Conservation (phyloP, 2,329 filamentous ascomycete species). For the Xylariaceae sp. region DNA sequence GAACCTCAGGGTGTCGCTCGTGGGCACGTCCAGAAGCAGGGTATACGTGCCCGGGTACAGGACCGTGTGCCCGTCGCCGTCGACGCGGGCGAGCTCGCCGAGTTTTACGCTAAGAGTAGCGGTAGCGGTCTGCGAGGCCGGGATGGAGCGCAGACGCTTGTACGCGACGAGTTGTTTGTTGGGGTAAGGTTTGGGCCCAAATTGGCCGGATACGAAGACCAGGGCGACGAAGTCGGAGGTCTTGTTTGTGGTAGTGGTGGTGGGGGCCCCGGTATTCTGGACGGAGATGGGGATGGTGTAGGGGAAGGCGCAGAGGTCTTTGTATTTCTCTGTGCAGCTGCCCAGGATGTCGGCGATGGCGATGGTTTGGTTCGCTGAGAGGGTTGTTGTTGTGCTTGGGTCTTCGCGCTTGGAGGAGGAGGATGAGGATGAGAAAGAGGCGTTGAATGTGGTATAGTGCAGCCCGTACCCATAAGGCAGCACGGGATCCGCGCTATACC, state of each 20-base stretch:
- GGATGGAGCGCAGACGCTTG: slow-evolving; percentile 31
- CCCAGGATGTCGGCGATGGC: slow-evolving; percentile 33
- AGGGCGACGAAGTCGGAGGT: slow-evolving; percentile 43
- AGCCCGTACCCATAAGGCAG: slow-evolving; percentile 43
- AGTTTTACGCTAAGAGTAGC: slow-evolving; percentile 36
- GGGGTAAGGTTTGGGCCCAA: slow-evolving; percentile 39
- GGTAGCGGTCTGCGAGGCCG: slow-evolving; percentile 19
- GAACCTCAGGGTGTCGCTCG: slow-evolving; percentile 34
- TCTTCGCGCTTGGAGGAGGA: too few relatives aligned
- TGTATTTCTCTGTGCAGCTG: slow-evolving; percentile 23
- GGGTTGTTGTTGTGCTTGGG: slow-evolving; percentile 4
- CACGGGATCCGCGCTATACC: slow-evolving; percentile 39
- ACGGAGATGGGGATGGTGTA: slow-evolving; percentile 31
- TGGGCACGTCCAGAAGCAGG: slow-evolving; percentile 35
- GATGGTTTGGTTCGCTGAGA: slow-evolving; percentile 9
- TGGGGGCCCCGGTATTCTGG: slow-evolving; percentile 40
- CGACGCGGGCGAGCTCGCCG: slow-evolving; percentile 38
- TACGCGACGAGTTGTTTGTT: slow-evolving; percentile 42
- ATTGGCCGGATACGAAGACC: slow-evolving; percentile 36
- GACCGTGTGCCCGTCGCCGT: slow-evolving; percentile 40
- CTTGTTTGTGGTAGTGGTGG: too few relatives aligned
- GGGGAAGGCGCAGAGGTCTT: slow-evolving; percentile 11
- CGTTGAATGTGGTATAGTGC: slow-evolving; percentile 44
- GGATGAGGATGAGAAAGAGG: too few relatives aligned
- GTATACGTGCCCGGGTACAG: slow-evolving; percentile 43